phyloP scores from a whole-genome alignment of 1,139 yeast species.

The Pichia sp. region DNA sequence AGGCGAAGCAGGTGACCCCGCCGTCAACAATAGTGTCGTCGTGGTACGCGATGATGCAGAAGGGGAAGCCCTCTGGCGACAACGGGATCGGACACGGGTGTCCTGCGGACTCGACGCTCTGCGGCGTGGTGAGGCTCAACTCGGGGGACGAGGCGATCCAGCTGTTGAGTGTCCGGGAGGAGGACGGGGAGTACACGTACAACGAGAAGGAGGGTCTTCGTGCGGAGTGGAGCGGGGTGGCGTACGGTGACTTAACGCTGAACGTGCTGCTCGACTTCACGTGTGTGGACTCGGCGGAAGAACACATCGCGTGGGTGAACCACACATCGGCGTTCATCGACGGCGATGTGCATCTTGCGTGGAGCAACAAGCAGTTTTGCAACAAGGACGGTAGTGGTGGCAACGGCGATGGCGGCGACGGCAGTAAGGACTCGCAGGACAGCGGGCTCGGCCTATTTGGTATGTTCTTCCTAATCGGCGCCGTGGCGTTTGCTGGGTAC shows the following conservation, averaged over 20 bases:
- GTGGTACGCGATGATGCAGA: slow-evolving; percentile 61
- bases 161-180: slow-evolving; percentile 46
- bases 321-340: slow-evolving; percentile 32
- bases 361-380: slow-evolving; percentile 37
- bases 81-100: slow-evolving; percentile 42
- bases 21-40: slow-evolving; percentile 61
- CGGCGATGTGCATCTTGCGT: slow-evolving; percentile 23
- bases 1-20: slow-evolving; percentile 47
- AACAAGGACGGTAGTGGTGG: slow-evolving; percentile 28
- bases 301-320: slow-evolving; percentile 36
- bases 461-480: slow-evolving; percentile 65
- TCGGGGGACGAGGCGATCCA: slow-evolving; percentile 51
- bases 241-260: slow-evolving; percentile 65
- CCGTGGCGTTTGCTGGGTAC: slow-evolving; percentile 65
- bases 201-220: slow-evolving; percentile 46
- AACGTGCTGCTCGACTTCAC: slow-evolving; percentile 53
- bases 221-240: slow-evolving; percentile 45
- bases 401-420: slow-evolving; percentile 26
- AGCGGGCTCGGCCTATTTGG: slow-evolving; percentile 72
- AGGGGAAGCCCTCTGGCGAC: slow-evolving; percentile 23
- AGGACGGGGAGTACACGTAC: slow-evolving; percentile 34
- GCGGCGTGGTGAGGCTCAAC: slow-evolving; percentile 50
- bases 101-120: slow-evolving; percentile 63
- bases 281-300: slow-evolving; percentile 34
- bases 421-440: slow-evolving; percentile 21